Conservation (phyloP, 139 green algal genomes). For the Coelastrella sp. region DNA sequence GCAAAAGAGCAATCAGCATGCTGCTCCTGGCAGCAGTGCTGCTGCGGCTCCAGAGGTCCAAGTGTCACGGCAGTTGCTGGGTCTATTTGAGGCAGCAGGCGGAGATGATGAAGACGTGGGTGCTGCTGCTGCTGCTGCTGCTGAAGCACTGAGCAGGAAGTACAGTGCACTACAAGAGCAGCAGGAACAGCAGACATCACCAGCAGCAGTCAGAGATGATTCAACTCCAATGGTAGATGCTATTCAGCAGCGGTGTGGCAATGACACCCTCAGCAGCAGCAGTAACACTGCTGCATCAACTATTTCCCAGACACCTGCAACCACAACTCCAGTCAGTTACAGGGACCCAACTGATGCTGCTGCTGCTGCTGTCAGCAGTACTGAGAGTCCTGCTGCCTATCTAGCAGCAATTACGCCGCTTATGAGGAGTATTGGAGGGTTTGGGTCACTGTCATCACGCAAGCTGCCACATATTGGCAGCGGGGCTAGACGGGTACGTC, state of each 20-base stretch:
- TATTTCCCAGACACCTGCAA: too few species aligned
- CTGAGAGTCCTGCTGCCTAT: not conserved
- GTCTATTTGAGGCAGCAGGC: not conserved
- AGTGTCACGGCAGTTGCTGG: not conserved
- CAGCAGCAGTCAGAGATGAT: not conserved
- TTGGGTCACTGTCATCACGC: not conserved
- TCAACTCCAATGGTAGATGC: not conserved
- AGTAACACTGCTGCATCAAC: too few species aligned
- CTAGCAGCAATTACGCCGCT: not conserved
- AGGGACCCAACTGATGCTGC: too few species aligned
- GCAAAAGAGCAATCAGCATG: not conserved
- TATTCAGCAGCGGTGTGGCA: not conserved
- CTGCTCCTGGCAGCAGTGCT: conserved; percentile 8
- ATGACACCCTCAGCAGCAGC: too few species aligned
- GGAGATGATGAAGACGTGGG: not conserved
- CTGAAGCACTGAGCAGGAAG: not conserved
- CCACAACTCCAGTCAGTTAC: too few species aligned
- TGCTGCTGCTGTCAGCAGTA: conserved; percentile 6
- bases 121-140: not conserved
- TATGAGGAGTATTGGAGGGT: not conserved
- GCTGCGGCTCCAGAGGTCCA: not conserved
- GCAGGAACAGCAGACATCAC: not conserved
- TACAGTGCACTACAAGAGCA: not conserved
- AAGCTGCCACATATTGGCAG: conserved; percentile 3
- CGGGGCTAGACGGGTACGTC: not conserved